Evolutionary conservation across 345 rosid species (phyloP).

Genomic region (Schrenkiella parvula): DNA sequence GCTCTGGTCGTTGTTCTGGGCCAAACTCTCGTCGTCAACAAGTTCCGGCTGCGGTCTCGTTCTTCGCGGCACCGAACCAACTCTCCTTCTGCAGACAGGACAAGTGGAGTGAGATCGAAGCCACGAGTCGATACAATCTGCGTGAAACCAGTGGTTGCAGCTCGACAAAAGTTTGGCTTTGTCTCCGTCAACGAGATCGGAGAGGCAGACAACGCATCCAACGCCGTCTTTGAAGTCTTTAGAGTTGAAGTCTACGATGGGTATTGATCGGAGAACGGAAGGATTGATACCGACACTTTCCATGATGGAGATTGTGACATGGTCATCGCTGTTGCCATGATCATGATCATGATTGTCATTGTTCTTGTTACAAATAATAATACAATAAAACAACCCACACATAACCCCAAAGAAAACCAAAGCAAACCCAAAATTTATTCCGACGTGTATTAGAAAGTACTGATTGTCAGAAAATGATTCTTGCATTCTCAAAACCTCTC

Average conservation of each 20-base stretch:
- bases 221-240: slow-evolving; percentile 44
- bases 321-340: not conserved
- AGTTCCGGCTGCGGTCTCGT: not conserved
- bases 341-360: not conserved
- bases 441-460: not conserved
- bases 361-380: not conserved
- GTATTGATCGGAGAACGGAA: slow-evolving; percentile 45
- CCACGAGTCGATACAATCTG: slow-evolving; percentile 85
- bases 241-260: slow-evolving; percentile 40
- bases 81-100: slow-evolving; percentile 65
- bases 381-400: not conserved
- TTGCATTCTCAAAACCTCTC: not conserved
- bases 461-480: not conserved
- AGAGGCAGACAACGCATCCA: slow-evolving; percentile 76
- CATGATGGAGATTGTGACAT: not conserved
- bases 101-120: slow-evolving; percentile 68
- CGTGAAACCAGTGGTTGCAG: slow-evolving; percentile 75
- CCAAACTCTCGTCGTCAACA: not conserved
- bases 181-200: slow-evolving; percentile 64
- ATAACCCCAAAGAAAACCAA: not conserved
- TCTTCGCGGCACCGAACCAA: slow-evolving; percentile 22
- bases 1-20: not conserved
- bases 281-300: slow-evolving; percentile 41
- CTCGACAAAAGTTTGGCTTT: slow-evolving; percentile 58
- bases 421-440: not conserved